Evolutionary conservation across 371 early-diverging fungal species (phyloP), one percentile per base, ranked within the genome.

Genomic region (Syncephalastrum contaminatum): DNA sequence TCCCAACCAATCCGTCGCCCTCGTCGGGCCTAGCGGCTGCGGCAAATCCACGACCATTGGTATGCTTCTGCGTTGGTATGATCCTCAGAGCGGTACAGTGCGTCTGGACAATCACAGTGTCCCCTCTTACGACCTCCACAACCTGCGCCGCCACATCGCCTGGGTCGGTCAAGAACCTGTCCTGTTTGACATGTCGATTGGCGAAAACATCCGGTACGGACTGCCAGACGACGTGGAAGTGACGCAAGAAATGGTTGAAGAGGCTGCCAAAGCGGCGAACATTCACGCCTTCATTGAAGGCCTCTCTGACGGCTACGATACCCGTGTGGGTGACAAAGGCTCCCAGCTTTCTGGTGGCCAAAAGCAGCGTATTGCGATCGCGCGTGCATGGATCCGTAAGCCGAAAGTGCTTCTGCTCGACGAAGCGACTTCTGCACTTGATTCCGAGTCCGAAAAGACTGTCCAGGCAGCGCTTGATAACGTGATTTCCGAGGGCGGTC

Each of bases 391-490:
- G 53, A 70, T 70, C 52, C 68, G 72, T 4, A 64, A 71, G 20
- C 72, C 67, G 16, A 63, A 63, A 27, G 49, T 65, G 15, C 51
- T 69, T 10, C 82, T 99, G 18, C 70, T 99, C 30, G 99, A 99
- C 62, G 99, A 99, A 67, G 96, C 99, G 0, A 99, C 99, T 0
- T 89, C 92, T 2, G 96, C 97, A 0, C 63, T 97, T 44, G 97
- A 97, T 69, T 85, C 89, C 19, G 87, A 92, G 62, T 87, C 89
- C 36, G 99, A 99, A 70, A 86, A 85, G 56, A 66, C 91, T 18
- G 93, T 99, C 4, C 94, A 97, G 63, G 82, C 82, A 42, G 97
- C 95, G 0, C 69, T 98, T 30, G 91, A 93, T 62, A 76, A 68
- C 22, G 89, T 94, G 3, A 59, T 85, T 1, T 65, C 83, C 30